phyloP scores from a whole-genome alignment of 306 rosid genomes.

The Potentilla sterilis region DNA sequence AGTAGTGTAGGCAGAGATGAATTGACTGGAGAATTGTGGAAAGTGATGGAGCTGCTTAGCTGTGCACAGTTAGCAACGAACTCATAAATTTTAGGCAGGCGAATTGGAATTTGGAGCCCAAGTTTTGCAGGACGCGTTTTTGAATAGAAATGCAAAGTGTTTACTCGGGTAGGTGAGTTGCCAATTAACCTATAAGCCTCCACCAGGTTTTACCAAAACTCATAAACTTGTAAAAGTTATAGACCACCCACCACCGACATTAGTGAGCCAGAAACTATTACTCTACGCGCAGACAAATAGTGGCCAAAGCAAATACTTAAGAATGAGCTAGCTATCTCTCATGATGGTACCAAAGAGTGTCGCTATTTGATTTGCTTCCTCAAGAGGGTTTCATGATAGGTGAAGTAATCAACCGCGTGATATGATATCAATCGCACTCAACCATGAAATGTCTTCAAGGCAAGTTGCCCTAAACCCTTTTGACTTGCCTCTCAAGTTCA shows the following conservation, averaged over 20 bases:
- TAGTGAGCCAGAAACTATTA: background rate
- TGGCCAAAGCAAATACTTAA: background rate
- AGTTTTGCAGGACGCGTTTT: background rate
- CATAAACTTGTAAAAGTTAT: background rate
- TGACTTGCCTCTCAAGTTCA: too few species aligned
- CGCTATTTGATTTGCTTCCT: background rate
- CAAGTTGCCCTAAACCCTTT: too few species aligned
- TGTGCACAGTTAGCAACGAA: background rate
- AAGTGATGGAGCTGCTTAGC: conserved; percentile 3
- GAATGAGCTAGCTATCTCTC: background rate
- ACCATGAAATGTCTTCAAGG: too few species aligned
- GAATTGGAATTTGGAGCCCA: conserved; percentile 5
- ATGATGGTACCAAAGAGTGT: background rate
- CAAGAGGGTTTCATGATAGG: background rate
- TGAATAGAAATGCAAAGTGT: background rate
- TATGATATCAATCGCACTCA: background rate
- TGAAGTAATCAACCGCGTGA: background rate
- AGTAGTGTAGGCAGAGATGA: background rate
- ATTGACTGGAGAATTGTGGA: background rate
- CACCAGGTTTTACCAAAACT: background rate
- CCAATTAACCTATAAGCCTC: background rate
- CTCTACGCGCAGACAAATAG: background rate
- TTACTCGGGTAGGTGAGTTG: too few species aligned
- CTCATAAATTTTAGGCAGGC: background rate
- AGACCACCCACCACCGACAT: background rate